These are phyloP conservation scores for Taphrina communis DNA, from an alignment of 1,139 yeast species.

Conservation along the genomic window DNA sequence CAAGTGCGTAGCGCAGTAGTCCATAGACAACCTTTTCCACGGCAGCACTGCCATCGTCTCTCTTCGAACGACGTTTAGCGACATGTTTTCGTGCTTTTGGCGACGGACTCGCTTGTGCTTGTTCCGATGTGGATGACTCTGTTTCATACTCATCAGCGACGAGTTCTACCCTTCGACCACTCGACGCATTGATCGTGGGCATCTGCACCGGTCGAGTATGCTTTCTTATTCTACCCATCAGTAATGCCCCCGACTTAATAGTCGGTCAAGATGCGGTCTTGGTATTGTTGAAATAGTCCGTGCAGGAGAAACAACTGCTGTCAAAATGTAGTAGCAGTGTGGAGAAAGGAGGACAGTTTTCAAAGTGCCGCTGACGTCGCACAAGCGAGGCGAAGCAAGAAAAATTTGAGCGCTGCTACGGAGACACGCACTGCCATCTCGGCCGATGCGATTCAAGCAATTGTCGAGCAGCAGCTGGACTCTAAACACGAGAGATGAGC, in stretches of 20 bases:
- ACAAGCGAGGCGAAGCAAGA: background rate
- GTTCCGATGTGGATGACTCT: background rate
- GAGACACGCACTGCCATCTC: too few relatives aligned
- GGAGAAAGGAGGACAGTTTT: background rate
- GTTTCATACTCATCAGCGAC: constrained; percentile 13
- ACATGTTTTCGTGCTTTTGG: background rate
- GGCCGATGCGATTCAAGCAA: too few relatives aligned
- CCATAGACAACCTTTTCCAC: constrained; percentile 1
- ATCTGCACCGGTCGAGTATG: background rate
- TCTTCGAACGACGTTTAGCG: background rate
- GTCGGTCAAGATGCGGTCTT: too few relatives aligned
- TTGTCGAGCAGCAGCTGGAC: too few relatives aligned
- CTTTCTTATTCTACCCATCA: constrained; percentile 12
- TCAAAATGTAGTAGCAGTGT: background rate
- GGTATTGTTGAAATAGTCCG: too few relatives aligned
- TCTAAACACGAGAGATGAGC: too few relatives aligned
- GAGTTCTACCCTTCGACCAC: background rate
- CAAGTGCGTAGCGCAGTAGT: constrained; percentile 1
- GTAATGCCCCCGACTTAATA: too few relatives aligned
- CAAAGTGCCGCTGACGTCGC: constrained; percentile 10
- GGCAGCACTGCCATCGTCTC: background rate
- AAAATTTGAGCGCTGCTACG: background rate
- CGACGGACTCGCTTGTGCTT: background rate
- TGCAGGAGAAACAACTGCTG: background rate
- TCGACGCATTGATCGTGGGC: background rate